A percentile compares a stretch with the other conserved stretches of the same genome.
Evolutionary conservation across 495 filamentous ascomycete genomes (phyloP).

Genomic region (Penicillium fimorum): DNA sequence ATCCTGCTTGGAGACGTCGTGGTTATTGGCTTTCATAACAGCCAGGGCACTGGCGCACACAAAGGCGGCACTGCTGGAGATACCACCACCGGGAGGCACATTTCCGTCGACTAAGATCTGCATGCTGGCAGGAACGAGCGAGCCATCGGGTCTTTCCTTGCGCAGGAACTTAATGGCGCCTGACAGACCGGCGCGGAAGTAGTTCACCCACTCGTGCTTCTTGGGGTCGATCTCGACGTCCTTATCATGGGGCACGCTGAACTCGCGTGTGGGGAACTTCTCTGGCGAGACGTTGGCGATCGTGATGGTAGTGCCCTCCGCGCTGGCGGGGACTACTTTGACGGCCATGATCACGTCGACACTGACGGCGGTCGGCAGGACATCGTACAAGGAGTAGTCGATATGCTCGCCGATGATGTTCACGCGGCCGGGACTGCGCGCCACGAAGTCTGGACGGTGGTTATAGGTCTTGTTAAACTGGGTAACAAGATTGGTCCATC

Average conservation of each 20-base stretch:
- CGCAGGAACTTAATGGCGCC: conserved; percentile 78
- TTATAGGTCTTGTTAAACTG: conserved; percentile 74
- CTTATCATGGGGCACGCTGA: conserved; percentile 62
- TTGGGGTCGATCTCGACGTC: conserved; percentile 80
- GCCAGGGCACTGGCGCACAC: conserved; percentile 88
- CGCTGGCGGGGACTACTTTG: conserved; percentile 49
- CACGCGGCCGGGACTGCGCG: conserved; percentile 88
- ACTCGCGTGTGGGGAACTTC: conserved; percentile 76
- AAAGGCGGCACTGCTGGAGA: conserved; percentile 93
- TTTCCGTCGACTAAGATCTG: conserved; percentile 86
- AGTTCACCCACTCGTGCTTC: conserved; percentile 93
- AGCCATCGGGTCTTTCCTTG: conserved; percentile 54
- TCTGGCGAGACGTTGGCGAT: conserved; percentile 75
- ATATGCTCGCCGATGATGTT: conserved; percentile 99
- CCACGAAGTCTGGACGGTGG: conserved; percentile 71
- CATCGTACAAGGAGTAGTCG: conserved; percentile 95
- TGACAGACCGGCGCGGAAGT: conserved; percentile 88
- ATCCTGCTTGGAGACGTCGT: conserved; percentile 82
- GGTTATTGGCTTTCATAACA: conserved; percentile 82
- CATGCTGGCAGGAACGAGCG: conserved; percentile 72
- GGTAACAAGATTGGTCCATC: conserved; percentile 71
- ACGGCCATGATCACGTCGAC: conserved; percentile 90
- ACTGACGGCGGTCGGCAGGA: conserved; percentile 91
- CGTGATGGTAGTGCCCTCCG: conserved; percentile 50
- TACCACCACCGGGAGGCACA: conserved; percentile 85